Evolutionary conservation across 257 asterid genomes (phyloP).

Genomic region (Solanum phureja): DNA sequence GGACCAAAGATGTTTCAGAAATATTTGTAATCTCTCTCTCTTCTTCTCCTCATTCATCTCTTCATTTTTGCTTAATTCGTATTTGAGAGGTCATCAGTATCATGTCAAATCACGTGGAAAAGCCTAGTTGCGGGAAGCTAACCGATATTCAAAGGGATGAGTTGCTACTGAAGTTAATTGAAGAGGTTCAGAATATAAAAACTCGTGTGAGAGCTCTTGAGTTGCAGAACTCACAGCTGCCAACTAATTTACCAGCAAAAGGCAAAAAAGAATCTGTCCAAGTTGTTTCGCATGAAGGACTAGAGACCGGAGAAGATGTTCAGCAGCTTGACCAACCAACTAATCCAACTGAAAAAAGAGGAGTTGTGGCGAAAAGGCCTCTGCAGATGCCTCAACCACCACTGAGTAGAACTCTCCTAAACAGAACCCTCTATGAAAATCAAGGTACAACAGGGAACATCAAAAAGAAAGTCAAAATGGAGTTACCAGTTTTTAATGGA

Average conservation of each 20-base stretch:
- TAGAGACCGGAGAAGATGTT: neutral
- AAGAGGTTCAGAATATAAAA: neutral
- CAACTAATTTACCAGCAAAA: neutral
- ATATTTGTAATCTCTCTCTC: neutral
- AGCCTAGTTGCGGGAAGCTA: neutral
- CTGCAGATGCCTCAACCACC: slow-evolving; percentile 1
- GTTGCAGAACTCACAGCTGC: neutral
- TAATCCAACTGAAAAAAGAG: neutral
- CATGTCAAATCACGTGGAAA: neutral
- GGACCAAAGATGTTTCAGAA: neutral
- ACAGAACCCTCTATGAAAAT: neutral
- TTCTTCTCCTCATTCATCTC: neutral
- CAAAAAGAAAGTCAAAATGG: neutral
- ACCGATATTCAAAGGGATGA: neutral
- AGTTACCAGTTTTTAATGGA: neutral
- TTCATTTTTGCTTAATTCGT: neutral
- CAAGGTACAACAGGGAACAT: neutral
- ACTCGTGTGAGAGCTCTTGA: neutral
- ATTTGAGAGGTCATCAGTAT: neutral
- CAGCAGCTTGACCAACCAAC: neutral
- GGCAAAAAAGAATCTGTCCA: neutral
- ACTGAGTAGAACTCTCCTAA: neutral
- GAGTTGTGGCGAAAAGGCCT: neutral
- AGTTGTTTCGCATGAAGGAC: neutral
- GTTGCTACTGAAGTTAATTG: neutral